phyloP scores from a whole-genome alignment of 805 yeast genomes.

The Clavispora vitiphila region DNA sequence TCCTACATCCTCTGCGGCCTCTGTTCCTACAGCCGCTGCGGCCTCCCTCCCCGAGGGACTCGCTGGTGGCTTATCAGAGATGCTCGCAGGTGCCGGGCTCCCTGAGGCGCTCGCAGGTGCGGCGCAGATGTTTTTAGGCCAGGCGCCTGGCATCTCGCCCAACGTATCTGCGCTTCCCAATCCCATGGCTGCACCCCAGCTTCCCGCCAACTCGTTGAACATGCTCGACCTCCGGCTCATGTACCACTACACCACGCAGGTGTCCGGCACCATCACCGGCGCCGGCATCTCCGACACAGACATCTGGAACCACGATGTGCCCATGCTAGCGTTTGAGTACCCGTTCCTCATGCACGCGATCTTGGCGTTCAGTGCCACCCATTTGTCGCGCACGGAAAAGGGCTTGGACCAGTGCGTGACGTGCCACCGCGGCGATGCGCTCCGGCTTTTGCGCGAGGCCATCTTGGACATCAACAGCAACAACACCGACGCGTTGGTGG shows the following conservation, averaged over 20 bases:
- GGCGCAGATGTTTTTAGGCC: conserved; percentile 1
- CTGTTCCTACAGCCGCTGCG: too few relatives aligned
- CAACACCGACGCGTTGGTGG: conserved; percentile 90
- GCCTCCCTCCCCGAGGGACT: not conserved
- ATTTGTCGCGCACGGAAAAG: conserved; percentile 69
- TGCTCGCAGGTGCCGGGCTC: not conserved
- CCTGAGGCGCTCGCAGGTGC: conserved; percentile 1
- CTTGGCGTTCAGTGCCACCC: conserved; percentile 89
- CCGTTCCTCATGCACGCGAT: conserved; percentile 92
- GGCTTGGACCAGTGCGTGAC: conserved; percentile 80
- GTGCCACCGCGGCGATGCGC: conserved; percentile 81
- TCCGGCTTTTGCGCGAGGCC: conserved; percentile 75
- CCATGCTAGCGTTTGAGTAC: conserved; percentile 78
- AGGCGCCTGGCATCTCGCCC: conserved; percentile 1
- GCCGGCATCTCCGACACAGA: conserved; percentile 85
- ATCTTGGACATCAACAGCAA: conserved; percentile 78
- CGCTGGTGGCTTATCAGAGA: not conserved
- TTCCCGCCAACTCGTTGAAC: conserved; percentile 35
- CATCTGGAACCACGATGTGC: conserved; percentile 86
- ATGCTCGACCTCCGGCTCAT: conserved; percentile 75
- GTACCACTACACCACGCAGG: conserved; percentile 82
- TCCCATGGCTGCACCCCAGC: not conserved
- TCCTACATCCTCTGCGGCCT: too few relatives aligned
- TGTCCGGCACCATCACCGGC: conserved; percentile 80
- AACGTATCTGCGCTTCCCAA: conserved; percentile 2